Evolutionary conservation across 257 asterid species (phyloP), one percentile per base, ranked within the genome.

Genomic region (Salvia hispanica): DNA sequence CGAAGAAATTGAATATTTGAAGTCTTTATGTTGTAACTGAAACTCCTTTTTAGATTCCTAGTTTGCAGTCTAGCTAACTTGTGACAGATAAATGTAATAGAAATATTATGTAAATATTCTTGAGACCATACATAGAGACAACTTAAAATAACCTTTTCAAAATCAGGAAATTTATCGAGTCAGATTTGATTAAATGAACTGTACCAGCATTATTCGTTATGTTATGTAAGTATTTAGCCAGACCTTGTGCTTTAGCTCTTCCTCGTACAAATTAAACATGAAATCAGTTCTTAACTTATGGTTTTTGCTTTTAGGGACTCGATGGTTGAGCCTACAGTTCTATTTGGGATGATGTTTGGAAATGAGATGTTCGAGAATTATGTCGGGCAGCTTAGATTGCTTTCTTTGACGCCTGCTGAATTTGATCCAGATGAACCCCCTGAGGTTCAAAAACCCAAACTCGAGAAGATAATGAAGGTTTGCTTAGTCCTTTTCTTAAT

Each of bases 301-400:
- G 53, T 52, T 51, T 70, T 56, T 66, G 25, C 4, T 62, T 66
- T 64, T 72, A 91, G 97, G 81, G 90, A 86, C 51, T 50, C 82
- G 13, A 72, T 88, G 88, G 85, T 86, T 78, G 96, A 91, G 59
- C 95, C 95, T 47, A 82, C 95, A 13, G 79, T 89, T 73, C 90
- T 86, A 44, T 91, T 91, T 72, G 95, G 95, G 63, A 88, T 88
- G 95, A 80, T 85, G 72, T 85, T 88, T 69, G 96, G 92, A 58
- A 88, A 87, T 62, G 96, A 86, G 34, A 73, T 57, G 48, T 88
- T 88, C 74, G 91, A 83, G 76, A 88, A 88, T 67, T 86, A 85
- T 64, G 82, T 88, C n/a, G 96, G 97, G 52, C 87, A 83, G 76
- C 93, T 91, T 68, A 67, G 79, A 21, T 77, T 91, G 84, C 95